Evolutionary conservation across 129 eudicot genomes (phyloP).

Genomic region (Pulicaria dysenterica): DNA sequence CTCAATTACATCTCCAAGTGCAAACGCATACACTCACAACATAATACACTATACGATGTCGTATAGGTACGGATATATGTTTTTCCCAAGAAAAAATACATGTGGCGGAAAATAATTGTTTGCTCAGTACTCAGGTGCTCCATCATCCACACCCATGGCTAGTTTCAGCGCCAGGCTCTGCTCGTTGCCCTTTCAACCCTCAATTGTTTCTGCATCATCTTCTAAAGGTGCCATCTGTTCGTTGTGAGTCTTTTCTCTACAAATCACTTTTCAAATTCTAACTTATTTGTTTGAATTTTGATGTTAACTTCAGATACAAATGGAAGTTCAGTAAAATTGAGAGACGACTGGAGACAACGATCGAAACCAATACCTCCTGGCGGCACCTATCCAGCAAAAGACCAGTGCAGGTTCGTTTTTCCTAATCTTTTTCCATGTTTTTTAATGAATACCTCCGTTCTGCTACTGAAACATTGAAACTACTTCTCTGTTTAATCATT

Average conservation of each 20-base stretch:
- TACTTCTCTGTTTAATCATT: background rate
- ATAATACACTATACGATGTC: conserved; percentile 15
- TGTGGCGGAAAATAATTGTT: conserved; percentile 28
- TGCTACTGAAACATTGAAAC: too few relatives aligned
- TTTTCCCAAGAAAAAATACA: background rate
- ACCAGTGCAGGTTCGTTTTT: conserved; percentile 86
- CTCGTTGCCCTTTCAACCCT: conserved; percentile 38
- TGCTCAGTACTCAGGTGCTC: background rate
- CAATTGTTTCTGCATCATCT: conserved; percentile 47
- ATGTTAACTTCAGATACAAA: conserved; percentile 19
- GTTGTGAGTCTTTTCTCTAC: conserved; percentile 5
- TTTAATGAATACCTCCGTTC: background rate
- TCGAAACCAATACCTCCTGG: conserved; percentile 90
- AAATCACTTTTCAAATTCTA: conserved; percentile 1
- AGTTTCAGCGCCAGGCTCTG: conserved; percentile 44
- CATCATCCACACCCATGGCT: conserved; percentile 41
- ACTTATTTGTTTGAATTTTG: background rate
- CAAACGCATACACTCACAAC: too few relatives aligned
- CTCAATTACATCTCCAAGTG: too few relatives aligned
- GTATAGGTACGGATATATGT: conserved; percentile 13
- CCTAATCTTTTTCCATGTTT: background rate
- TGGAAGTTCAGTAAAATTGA: conserved; percentile 47
- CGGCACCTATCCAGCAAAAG: conserved; percentile 94
- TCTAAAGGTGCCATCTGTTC: conserved; percentile 43
- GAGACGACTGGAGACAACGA: conserved; percentile 81